phyloP scores from a whole-genome alignment of 2,329 filamentous ascomycete species.

The Hypoxylon sp. region DNA sequence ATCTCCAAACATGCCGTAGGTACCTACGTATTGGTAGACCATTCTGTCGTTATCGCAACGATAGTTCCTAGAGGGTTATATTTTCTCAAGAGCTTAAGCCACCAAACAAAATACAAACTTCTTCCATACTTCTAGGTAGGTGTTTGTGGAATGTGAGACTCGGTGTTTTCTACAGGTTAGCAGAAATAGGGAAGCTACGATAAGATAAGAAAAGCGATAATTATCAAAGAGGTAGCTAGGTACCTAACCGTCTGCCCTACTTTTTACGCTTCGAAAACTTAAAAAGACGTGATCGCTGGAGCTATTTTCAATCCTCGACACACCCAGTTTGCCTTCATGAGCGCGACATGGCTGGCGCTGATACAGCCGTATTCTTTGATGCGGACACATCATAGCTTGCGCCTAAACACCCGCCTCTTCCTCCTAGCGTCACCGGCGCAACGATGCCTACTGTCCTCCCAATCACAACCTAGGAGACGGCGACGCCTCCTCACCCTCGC shows the following conservation, averaged over 20 bases:
- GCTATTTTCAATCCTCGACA: background rate
- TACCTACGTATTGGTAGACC: background rate
- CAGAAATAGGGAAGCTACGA: background rate
- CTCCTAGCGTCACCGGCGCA: background rate
- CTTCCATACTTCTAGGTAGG: too few species aligned
- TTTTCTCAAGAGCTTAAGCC: background rate
- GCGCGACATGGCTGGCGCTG: constrained; percentile 19
- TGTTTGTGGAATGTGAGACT: too few species aligned
- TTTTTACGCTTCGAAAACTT: background rate
- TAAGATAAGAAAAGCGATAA: constrained; percentile 37
- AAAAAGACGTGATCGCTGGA: background rate
- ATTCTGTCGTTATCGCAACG: background rate
- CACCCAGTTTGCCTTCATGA: constrained; percentile 23
- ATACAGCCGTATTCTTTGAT: constrained; percentile 11
- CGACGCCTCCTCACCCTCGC: constrained; percentile 71
- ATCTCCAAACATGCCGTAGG: background rate
- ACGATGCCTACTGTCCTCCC: constrained; percentile 26
- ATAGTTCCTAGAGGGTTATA: background rate
- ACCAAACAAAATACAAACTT: background rate
- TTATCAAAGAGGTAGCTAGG: background rate
- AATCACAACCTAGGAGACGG: constrained; percentile 4
- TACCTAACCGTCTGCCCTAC: too few species aligned
- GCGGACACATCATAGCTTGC: constrained; percentile 7
- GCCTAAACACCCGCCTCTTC: background rate
- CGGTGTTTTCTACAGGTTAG: too few species aligned